Evolutionary conservation across 2,329 filamentous ascomycete genomes (phyloP).

Genomic region (Colletotrichum sp.): DNA sequence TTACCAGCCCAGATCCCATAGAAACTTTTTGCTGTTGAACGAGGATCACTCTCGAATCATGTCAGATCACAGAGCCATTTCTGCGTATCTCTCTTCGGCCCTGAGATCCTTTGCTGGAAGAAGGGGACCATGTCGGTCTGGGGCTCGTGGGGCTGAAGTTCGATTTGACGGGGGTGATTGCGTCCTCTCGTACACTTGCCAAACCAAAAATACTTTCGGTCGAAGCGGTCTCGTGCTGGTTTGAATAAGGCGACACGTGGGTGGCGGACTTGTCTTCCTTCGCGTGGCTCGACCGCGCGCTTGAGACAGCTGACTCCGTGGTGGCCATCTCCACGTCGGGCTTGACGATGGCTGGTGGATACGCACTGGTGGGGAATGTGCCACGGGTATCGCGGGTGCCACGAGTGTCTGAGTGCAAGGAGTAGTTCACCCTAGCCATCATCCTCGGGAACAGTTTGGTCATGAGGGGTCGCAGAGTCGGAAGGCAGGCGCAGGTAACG

Average conservation of each 20-base stretch:
- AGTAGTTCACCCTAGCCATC: constrained; percentile 14
- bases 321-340: not conserved
- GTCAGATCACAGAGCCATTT: not conserved
- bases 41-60: not conserved
- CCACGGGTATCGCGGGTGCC: not conserved
- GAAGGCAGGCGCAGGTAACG: constrained; percentile 26
- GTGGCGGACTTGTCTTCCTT: not conserved
- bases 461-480: constrained; percentile 28
- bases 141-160: not conserved
- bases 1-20: not conserved
- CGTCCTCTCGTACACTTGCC: constrained; percentile 6
- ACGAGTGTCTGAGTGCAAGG: not conserved
- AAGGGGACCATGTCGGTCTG: not conserved
- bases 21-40: not conserved
- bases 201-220: constrained; percentile 6
- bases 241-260: not conserved
- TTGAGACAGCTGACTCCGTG: not conserved
- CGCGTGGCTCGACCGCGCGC: not conserved
- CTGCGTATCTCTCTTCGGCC: not conserved
- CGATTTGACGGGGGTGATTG: not conserved
- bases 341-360: not conserved
- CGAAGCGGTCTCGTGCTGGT: not conserved
- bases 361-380: not conserved
- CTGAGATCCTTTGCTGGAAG: not conserved
- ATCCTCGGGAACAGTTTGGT: constrained; percentile 4